Evolutionary conservation across 139 green algal genomes (phyloP).

Genomic region (Chlamydomonas applanata): DNA sequence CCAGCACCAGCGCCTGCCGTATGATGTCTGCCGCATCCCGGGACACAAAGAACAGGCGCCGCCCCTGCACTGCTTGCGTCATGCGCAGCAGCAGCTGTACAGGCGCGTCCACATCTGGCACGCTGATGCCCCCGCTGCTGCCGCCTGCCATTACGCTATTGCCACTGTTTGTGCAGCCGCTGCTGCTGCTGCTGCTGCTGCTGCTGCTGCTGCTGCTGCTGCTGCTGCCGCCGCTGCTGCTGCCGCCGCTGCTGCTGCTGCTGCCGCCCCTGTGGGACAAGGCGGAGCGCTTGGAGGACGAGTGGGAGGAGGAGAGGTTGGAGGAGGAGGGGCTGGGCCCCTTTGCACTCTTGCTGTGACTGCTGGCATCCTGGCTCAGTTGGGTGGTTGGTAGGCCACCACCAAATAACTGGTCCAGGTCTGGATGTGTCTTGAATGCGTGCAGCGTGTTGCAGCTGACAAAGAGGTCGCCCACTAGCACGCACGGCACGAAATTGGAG

Average conservation of each 20-base stretch:
- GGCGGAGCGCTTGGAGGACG: too few species aligned
- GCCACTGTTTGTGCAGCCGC: too few species aligned
- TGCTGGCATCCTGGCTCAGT: too few species aligned
- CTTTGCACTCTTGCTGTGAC: too few species aligned
- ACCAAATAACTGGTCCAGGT: slow-evolving; percentile 4
- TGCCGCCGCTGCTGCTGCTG: neutral
- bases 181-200: neutral
- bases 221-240: neutral
- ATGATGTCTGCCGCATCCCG: neutral
- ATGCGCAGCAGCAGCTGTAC: slow-evolving; percentile 11
- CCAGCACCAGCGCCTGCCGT: neutral
- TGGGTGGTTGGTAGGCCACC: too few species aligned
- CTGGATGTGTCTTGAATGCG: neutral
- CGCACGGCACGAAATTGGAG: neutral
- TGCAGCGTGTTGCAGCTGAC: neutral
- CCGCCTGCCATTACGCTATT: too few species aligned
- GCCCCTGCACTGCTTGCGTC: neutral
- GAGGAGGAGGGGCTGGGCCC: too few species aligned
- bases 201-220: neutral
- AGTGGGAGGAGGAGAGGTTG: too few species aligned
- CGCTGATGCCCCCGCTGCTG: too few species aligned
- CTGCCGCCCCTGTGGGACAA: neutral
- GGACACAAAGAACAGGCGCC: slow-evolving; percentile 7
- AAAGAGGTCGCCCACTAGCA: neutral
- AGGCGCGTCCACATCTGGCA: neutral